Percentiles rank a stretch among this genome's conserved stretches.
phyloP scores from a whole-genome alignment of 192 early-diverging fungal species.

The Paraglomus brasilianum region DNA sequence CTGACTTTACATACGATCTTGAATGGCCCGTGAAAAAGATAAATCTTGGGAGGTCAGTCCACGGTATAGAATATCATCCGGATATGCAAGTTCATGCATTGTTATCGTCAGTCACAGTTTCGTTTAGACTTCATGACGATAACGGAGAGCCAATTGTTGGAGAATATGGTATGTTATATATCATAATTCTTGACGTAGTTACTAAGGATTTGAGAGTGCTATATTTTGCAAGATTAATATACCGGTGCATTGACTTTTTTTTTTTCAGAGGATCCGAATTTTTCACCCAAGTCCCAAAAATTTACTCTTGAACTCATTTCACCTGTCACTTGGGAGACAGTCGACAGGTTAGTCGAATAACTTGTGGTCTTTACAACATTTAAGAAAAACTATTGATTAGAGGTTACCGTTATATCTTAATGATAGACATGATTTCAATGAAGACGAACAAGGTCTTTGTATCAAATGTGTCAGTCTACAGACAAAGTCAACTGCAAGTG shows the following conservation, averaged over 20 bases:
- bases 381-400: background rate
- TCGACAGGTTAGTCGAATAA: slow-evolving; percentile 58
- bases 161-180: slow-evolving; percentile 17
- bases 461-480: slow-evolving; percentile 79
- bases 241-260: background rate
- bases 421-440: slow-evolving; percentile 60
- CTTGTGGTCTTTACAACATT: background rate
- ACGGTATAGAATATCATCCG: slow-evolving; percentile 82
- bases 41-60: slow-evolving; percentile 60
- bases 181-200: background rate
- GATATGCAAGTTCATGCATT: slow-evolving; percentile 79
- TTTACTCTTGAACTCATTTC: slow-evolving; percentile 87
- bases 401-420: no score
- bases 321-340: slow-evolving; percentile 92
- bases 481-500: slow-evolving; percentile 79
- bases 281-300: slow-evolving; percentile 59
- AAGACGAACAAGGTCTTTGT: slow-evolving; percentile 80
- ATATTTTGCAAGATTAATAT: background rate
- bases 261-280: slow-evolving; percentile 39
- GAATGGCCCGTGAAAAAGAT: slow-evolving; percentile 77
- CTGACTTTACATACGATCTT: slow-evolving; percentile 69
- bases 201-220: background rate
- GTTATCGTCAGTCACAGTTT: slow-evolving; percentile 61
- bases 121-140: slow-evolving; percentile 73
- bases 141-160: slow-evolving; percentile 53